Evolutionary conservation across 805 yeast species (phyloP).

Genomic region (Ascoidea asiatica): DNA sequence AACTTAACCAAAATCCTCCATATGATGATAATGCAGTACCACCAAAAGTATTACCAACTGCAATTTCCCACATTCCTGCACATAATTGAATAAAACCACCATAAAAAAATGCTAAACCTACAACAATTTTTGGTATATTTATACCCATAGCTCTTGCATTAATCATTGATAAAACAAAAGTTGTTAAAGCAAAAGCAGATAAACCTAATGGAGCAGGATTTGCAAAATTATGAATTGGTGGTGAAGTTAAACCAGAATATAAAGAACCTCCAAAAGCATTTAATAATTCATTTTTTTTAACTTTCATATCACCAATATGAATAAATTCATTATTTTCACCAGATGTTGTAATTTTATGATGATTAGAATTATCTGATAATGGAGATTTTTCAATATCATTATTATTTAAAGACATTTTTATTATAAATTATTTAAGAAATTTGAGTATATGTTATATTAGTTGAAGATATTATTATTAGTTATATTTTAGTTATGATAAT

Average conservation of each 20-base stretch:
- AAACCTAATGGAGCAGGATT: slow-evolving; percentile 59
- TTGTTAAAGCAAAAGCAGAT: slow-evolving; percentile 47
- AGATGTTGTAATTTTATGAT: slow-evolving; percentile 17
- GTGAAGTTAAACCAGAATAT: slow-evolving; percentile 53
- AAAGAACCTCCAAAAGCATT: slow-evolving; percentile 76
- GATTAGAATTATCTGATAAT: background rate
- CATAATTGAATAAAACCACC: slow-evolving; percentile 49
- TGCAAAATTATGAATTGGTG: slow-evolving; percentile 45
- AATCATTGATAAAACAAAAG: slow-evolving; percentile 42
- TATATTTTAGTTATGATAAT: background rate
- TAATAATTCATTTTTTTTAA: slow-evolving; percentile 42
- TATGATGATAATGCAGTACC: slow-evolving; percentile 48
- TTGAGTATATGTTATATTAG: background rate
- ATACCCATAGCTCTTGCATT: slow-evolving; percentile 45
- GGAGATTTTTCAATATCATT: background rate
- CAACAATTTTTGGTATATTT: slow-evolving; percentile 35
- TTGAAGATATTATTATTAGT: no score
- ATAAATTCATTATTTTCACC: slow-evolving; percentile 49
- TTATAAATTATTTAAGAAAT: no score
- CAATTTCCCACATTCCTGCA: slow-evolving; percentile 58
- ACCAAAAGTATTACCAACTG: slow-evolving; percentile 53
- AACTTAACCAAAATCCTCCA: slow-evolving; percentile 64
- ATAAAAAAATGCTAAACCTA: slow-evolving; percentile 45
- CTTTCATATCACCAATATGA: slow-evolving; percentile 60
- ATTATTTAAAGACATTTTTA: background rate